Conservation (phyloP, 306 rosid genomes). For the Pyrus bretschneideri region DNA sequence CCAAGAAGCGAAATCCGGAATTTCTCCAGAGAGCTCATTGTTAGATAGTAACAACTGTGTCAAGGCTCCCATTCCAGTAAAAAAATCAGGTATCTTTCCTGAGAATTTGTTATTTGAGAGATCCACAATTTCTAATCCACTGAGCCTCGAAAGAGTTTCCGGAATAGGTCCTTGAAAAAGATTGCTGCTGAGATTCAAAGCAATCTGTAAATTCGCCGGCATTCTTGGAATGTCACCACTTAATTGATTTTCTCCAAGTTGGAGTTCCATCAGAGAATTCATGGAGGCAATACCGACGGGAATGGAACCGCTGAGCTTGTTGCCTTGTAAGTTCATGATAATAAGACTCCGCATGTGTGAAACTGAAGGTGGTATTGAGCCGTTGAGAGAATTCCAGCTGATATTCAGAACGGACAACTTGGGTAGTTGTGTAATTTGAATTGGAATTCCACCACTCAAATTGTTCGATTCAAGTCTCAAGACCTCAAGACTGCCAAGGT, state of each 20-base stretch:
- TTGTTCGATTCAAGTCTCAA: conserved; percentile 54
- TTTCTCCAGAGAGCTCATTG: conserved; percentile 49
- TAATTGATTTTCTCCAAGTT: conserved; percentile 57
- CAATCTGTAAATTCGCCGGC: conserved; percentile 50
- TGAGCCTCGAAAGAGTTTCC: conserved; percentile 5
- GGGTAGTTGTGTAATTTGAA: conserved; percentile 19
- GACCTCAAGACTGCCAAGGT: conserved; percentile 47
- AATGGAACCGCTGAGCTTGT: conserved; percentile 52
- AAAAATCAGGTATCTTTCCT: conserved; percentile 43
- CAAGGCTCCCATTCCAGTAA: conserved; percentile 22
- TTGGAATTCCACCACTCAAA: conserved; percentile 53
- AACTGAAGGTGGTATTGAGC: conserved; percentile 47
- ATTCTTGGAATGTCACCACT: conserved; percentile 53
- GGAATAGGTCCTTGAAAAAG: conserved; percentile 60
- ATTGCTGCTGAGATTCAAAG: conserved; percentile 77
- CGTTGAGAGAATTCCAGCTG: conserved; percentile 59
- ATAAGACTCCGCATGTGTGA: conserved; percentile 27
- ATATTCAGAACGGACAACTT: conserved; percentile 38
- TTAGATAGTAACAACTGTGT: conserved; percentile 42
- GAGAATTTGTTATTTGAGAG: conserved; percentile 68
- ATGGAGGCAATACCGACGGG: conserved; percentile 28
- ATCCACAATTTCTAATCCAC: conserved; percentile 54
- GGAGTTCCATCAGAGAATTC: conserved; percentile 42
- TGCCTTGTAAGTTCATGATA: conserved; percentile 42
- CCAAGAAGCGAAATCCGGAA: conserved; percentile 19